Conservation (phyloP, 2,329 filamentous ascomycete species). For the Microdochium nivale region DNA sequence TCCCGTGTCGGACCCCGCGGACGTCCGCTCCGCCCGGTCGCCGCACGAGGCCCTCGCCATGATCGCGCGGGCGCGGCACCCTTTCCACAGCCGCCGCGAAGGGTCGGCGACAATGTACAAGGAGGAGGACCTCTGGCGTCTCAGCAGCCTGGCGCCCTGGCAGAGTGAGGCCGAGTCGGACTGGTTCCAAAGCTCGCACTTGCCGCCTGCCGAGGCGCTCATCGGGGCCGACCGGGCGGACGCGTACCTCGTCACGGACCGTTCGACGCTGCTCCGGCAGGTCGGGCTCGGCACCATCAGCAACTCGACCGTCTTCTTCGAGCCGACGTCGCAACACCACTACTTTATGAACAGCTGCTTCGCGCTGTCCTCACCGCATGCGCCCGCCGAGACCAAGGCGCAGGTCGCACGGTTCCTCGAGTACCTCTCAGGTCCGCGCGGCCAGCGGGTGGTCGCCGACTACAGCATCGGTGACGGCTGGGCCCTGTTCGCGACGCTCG, state of each 20-base stretch:
- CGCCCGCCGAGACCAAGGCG: neutral
- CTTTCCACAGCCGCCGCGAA: conserved; percentile 5
- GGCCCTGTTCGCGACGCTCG: neutral
- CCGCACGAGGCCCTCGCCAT: neutral
- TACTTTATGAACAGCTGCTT: conserved; percentile 6
- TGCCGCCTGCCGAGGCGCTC: conserved; percentile 4
- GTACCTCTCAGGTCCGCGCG: neutral
- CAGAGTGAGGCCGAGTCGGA: neutral
- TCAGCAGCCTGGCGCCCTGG: conserved; percentile 1
- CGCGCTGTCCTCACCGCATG: neutral
- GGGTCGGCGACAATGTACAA: conserved; percentile 6
- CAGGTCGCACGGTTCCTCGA: conserved; percentile 1
- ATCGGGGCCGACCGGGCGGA: conserved; percentile 1
- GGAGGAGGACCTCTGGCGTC: conserved; percentile 2
- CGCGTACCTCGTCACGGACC: conserved; percentile 5
- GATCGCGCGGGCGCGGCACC: neutral
- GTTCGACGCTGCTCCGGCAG: conserved; percentile 6
- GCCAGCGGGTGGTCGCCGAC: neutral
- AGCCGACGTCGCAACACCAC: conserved; percentile 2
- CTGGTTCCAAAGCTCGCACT: conserved; percentile 4
- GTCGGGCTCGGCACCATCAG: conserved; percentile 1
- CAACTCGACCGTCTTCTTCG: conserved; percentile 3
- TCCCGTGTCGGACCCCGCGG: conserved; percentile 1
- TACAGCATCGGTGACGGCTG: neutral
- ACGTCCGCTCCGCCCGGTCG: neutral